Evolutionary conservation across 306 rosid species (phyloP).

Genomic region (Vigna trinervia): DNA sequence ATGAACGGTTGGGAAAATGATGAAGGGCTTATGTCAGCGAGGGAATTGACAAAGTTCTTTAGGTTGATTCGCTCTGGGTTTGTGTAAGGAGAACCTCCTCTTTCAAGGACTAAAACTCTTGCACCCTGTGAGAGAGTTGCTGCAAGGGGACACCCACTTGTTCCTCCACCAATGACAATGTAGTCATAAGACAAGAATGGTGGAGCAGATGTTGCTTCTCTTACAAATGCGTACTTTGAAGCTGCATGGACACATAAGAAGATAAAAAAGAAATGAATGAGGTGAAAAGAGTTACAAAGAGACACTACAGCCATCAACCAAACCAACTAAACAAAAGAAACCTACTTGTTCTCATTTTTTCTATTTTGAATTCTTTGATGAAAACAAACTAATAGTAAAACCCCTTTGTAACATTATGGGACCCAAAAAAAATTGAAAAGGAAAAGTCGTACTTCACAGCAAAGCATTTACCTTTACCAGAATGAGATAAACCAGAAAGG

Average conservation of each 20-base stretch:
- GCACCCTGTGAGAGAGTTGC: constrained; percentile 76
- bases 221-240: constrained; percentile 52
- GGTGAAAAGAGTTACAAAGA: constrained; percentile 8
- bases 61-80: constrained; percentile 56
- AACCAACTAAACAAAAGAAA: constrained; percentile 10
- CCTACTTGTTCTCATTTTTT: constrained; percentile 10
- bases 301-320: background rate
- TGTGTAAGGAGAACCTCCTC: constrained; percentile 78
- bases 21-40: constrained; percentile 54
- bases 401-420: background rate
- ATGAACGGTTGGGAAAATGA: constrained; percentile 72
- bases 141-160: constrained; percentile 86
- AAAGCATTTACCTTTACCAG: constrained; percentile 44
- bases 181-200: constrained; percentile 55
- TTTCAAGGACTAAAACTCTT: constrained; percentile 65
- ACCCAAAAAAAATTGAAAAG: background rate
- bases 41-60: constrained; percentile 47
- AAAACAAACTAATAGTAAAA: background rate
- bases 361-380: constrained; percentile 1
- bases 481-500: constrained; percentile 47
- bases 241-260: constrained; percentile 43
- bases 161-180: constrained; percentile 82
- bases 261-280: background rate
- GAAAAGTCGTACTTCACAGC: background rate
- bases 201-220: constrained; percentile 68